Base-by-base conservation (phyloP, 345 rosid species). In the Salix caprea region DNA sequence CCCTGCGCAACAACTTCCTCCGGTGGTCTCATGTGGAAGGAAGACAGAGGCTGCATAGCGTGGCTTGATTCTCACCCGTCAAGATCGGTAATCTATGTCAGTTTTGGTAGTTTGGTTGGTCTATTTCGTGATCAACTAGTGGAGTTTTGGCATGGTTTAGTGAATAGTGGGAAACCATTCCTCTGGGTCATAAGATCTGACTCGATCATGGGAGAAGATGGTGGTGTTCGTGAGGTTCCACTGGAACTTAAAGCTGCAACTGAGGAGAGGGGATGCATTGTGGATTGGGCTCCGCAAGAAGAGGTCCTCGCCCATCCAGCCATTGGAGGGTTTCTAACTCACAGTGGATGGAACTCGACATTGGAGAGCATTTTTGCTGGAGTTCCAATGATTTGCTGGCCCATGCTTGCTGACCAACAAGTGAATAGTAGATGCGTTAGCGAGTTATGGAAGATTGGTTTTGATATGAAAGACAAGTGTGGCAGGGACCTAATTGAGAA, bases 321-420 rank as follows among this genome's bases (percentile, higher is more conserved):
- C 4, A 71, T 81, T 34, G 86, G 89, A 36, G 86, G 87, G 61
- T 80, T 87, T 78, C 77, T 86, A 61, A 84, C 69, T 81, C 87
- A 40, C 44, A 40, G 44, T 40, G 44, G 44, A 40, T 40, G 44
- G 44, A 40, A 40, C 44, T 40, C 44, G 65, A 71, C 70, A 24
- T 14, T 83, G 84, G 82, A 83, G 77, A 81, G 83, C 5, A 78
- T 86, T 21, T 50, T 40, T 6, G 65, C 77, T 5, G 87, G 87
- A 24, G 81, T 84, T 24, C 82, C 86, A 9, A 74, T 87, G 84
- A 81, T 87, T 6, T 87, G 88, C 16, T 78, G 86, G 81, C 85
- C 87, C 1, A 58, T 71, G 34, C 34, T 84, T 14, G 83, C 76
- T 26, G 87, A 87, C 32, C 86, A 87, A 30, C 69, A 11, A 24